These are phyloP conservation scores for Xylaria sp. DNA, from an alignment of 2,329 filamentous ascomycete species.

Conservation along the genomic window DNA sequence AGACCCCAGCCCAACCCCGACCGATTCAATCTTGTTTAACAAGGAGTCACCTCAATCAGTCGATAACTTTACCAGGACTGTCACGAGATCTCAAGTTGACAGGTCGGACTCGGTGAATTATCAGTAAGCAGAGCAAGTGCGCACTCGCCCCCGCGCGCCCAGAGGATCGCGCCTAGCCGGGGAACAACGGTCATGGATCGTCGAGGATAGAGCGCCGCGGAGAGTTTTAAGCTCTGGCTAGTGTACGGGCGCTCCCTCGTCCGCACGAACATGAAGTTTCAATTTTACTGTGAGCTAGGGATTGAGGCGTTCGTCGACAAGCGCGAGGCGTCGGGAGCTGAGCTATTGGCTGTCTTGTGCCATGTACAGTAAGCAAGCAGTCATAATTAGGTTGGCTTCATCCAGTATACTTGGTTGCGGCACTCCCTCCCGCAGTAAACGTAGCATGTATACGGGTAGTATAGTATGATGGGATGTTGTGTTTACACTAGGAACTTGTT, in stretches of 20 bases:
- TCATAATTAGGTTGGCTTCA: constrained; percentile 18
- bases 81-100: constrained; percentile 28
- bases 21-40: constrained; percentile 3
- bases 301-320: constrained; percentile 28
- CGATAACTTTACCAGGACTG: constrained; percentile 2
- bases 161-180: constrained; percentile 7
- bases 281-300: constrained; percentile 18
- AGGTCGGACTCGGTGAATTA: constrained; percentile 20
- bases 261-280: not conserved
- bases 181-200: constrained; percentile 22
- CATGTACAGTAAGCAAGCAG: constrained; percentile 34
- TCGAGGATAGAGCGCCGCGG: constrained; percentile 15
- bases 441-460: constrained; percentile 7
- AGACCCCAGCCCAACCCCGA: not conserved
- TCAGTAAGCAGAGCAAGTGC: constrained; percentile 9
- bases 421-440: not conserved
- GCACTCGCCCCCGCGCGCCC: constrained; percentile 10
- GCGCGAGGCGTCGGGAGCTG: constrained; percentile 19
- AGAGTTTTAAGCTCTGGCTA: constrained; percentile 25
- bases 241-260: constrained; percentile 6
- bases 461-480: constrained; percentile 24
- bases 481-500: constrained; percentile 20
- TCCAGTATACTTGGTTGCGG: constrained; percentile 7
- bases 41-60: constrained; percentile 17
- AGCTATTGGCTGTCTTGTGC: constrained; percentile 7